These are phyloP conservation scores for Fusarium solani-melongenae DNA, from an alignment of 2,329 filamentous ascomycete species.

Conservation along the genomic window DNA sequence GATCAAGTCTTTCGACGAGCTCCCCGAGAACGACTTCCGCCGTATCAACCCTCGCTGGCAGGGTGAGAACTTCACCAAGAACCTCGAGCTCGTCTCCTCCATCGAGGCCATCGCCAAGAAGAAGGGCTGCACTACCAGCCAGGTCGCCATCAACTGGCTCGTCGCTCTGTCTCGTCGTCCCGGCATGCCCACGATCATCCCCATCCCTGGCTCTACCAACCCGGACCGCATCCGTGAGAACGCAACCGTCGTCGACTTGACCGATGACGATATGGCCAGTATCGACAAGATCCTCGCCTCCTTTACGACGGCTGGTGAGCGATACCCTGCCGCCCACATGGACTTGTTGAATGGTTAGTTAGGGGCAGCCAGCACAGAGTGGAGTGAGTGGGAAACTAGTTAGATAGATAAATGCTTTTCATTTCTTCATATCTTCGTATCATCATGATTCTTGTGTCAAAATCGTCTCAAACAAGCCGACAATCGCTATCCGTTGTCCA, in stretches of 20 bases:
- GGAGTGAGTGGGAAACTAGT: neutral
- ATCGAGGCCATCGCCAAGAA: constrained; percentile 66
- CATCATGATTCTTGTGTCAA: constrained; percentile 17
- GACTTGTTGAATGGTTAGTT: constrained; percentile 32
- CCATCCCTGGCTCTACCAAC: constrained; percentile 73
- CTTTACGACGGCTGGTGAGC: constrained; percentile 59
- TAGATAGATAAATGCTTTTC: neutral
- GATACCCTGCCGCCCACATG: constrained; percentile 56
- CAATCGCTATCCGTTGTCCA: constrained; percentile 47
- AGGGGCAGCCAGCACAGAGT: neutral
- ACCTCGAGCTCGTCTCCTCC: constrained; percentile 69
- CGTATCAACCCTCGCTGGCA: constrained; percentile 67
- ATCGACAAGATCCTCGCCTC: constrained; percentile 62
- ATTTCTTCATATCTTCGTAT: constrained; percentile 23
- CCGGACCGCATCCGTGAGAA: constrained; percentile 71
- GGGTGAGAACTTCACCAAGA: constrained; percentile 70
- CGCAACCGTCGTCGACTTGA: constrained; percentile 59
- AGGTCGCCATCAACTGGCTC: constrained; percentile 76
- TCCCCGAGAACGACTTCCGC: constrained; percentile 63
- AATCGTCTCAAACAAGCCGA: constrained; percentile 48
- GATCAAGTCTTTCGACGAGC: constrained; percentile 63
- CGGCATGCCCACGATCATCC: constrained; percentile 69
- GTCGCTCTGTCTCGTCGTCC: constrained; percentile 59
- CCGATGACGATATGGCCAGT: constrained; percentile 60
- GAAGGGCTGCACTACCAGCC: constrained; percentile 70